These are phyloP conservation scores for Calonectria naviculata DNA, from an alignment of 2,329 filamentous ascomycete genomes.

Conservation along the genomic window DNA sequence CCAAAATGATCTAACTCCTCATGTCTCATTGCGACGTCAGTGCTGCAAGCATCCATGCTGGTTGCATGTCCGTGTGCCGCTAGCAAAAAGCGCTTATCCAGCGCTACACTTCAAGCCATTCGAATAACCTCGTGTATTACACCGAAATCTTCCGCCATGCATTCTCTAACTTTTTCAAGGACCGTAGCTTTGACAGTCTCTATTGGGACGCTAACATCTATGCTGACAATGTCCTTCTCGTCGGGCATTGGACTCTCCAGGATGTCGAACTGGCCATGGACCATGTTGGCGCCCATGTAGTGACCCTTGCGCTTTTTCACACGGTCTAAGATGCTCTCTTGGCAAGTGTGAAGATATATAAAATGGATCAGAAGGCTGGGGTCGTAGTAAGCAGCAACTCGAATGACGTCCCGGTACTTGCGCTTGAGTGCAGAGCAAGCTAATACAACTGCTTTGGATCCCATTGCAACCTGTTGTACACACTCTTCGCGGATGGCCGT, in stretches of 20 bases:
- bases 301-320: constrained; percentile 82
- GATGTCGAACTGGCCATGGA: constrained; percentile 88
- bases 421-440: constrained; percentile 97
- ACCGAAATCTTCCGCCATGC: no score
- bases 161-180: no score
- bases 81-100: no score
- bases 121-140: no score
- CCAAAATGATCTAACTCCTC: no score
- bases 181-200: constrained; percentile 74
- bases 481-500: constrained; percentile 78
- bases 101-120: no score
- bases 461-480: constrained; percentile 63
- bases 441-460: constrained; percentile 83
- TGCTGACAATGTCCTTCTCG: constrained; percentile 77
- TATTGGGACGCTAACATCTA: constrained; percentile 73
- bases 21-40: no score
- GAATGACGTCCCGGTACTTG: constrained; percentile 94
- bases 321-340: constrained; percentile 79
- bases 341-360: constrained; percentile 85
- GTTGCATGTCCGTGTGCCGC: no score
- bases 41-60: no score
- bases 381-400: constrained; percentile 82
- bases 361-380: constrained; percentile 85
- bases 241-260: constrained; percentile 83
- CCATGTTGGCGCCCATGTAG: constrained; percentile 97